Conservation (phyloP, 768 basidiomycete species). For the Auricularia sp. region DNA sequence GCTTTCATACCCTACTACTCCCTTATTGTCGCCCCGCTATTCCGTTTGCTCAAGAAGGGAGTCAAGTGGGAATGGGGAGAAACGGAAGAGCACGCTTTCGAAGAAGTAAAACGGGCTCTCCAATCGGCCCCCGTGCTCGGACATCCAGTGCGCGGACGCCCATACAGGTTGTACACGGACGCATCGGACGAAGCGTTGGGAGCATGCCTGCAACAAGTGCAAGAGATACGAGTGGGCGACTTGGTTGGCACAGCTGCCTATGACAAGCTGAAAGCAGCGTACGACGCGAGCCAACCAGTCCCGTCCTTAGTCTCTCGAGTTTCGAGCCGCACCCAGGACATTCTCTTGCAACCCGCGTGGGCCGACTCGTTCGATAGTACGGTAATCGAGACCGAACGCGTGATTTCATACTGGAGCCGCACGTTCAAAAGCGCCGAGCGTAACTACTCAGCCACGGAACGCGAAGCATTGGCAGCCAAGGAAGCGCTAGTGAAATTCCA, state of each 20-base stretch:
- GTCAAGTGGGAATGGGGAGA: constrained; percentile 16
- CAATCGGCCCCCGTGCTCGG: constrained; percentile 24
- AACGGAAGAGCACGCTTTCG: constrained; percentile 20
- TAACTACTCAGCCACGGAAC: constrained; percentile 30
- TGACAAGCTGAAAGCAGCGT: constrained; percentile 11
- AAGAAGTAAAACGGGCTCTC: constrained; percentile 21
- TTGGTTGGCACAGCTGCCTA: constrained; percentile 16
- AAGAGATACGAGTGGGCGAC: constrained; percentile 15
- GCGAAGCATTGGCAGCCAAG: constrained; percentile 30
- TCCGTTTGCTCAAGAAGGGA: constrained; percentile 24
- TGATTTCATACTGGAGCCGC: constrained; percentile 14
- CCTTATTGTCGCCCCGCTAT: constrained; percentile 24
- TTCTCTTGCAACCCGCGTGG: no score
- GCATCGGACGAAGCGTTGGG: constrained; percentile 12
- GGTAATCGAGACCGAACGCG: no score
- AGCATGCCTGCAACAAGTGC: constrained; percentile 17
- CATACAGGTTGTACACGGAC: constrained; percentile 19
- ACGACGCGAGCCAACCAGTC: neutral
- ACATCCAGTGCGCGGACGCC: no score
- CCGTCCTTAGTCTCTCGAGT: no score
- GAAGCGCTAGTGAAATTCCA: constrained; percentile 30
- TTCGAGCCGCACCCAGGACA: no score
- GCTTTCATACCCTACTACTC: constrained; percentile 26
- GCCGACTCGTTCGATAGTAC: no score
- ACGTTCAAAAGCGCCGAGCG: constrained; percentile 24